Base-by-base conservation (phyloP, 2,329 filamentous ascomycete species). In the Periconia sp. region DNA sequence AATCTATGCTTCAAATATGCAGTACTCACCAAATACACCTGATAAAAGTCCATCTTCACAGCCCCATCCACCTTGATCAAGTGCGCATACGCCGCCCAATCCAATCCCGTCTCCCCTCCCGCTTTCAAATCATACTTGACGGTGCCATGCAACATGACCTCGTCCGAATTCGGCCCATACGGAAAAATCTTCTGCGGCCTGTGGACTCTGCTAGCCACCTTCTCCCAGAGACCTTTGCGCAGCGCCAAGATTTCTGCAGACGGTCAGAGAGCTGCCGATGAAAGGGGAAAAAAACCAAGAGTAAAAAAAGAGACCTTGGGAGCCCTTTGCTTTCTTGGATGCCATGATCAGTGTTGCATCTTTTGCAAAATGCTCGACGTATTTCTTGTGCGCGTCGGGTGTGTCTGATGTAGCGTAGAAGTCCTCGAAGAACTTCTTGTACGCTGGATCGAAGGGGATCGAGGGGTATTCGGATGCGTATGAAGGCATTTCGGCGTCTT, bases 31-130 rank as follows among this genome's bases (percentile, higher is more conserved):
- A 81, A 47, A 56, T 80, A 81, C 5, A 81, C 77, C 58, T 81
- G 78, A 59, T 82, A 81, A 49, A 75, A 78, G 21, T 71, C 65
- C 69, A 80, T 72, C 64, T 73, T 80, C 59, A 82, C 77, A 51
- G 73, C 74, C 4, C 77, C 81, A 32, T 78, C 74, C 31, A 71
- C 70, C 5, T 78, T 75, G 19, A 73, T 65, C 31, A 86, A 73
- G 39, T 78, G 70, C 4, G 78, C 81, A 48, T 78, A 69, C 37
- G 73, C 81, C 13, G 78, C 77, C 81, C 81, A 84, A 9, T 81
- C 78, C 4, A 80, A 60, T 2, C 57, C 57, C 3, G 66, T 65
- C 36, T 71, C 66, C 19, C 70, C 71, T 12, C 78, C 80, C 55
- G 77, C 76, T 56, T 79, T 80, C 40, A 82, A 55, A 11, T 57